Percentiles rank a stretch among this genome's conserved stretches.
phyloP scores from a whole-genome alignment of 495 filamentous ascomycete species.

The Acidiella bohemica region DNA sequence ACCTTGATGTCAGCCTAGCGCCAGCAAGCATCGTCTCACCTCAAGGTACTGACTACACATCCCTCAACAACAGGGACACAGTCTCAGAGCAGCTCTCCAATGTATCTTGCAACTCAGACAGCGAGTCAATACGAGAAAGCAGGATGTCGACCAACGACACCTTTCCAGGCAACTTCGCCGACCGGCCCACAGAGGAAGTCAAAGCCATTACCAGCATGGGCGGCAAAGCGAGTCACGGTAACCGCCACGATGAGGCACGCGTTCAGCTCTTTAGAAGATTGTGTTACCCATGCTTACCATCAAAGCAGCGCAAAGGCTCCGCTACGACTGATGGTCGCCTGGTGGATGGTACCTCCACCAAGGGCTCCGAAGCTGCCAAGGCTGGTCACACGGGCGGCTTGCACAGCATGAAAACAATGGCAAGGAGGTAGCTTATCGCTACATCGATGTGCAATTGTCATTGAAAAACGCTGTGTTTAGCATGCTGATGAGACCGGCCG shows the following conservation, averaged over 20 bases:
- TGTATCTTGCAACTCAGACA: too few relatives aligned
- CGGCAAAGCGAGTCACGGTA: constrained; percentile 17
- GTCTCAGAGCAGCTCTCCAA: too few relatives aligned
- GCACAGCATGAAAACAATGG: constrained; percentile 11
- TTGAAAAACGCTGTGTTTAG: too few relatives aligned
- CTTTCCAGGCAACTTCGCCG: constrained; percentile 30
- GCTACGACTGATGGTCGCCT: constrained; percentile 6
- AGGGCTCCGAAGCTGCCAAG: constrained; percentile 18
- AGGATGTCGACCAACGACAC: constrained; percentile 16
- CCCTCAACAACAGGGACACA: too few relatives aligned
- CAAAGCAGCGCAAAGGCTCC: constrained; percentile 3
- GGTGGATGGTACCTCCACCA: constrained; percentile 16
- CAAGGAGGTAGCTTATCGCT: constrained; percentile 13
- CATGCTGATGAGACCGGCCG: constrained; percentile 5
- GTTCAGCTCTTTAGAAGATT: background rate
- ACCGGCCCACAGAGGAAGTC: constrained; percentile 27
- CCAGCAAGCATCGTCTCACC: too few relatives aligned
- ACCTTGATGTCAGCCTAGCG: too few relatives aligned
- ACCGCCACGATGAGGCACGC: background rate
- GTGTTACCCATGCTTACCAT: background rate
- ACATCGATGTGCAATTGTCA: background rate
- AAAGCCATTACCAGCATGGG: constrained; percentile 25
- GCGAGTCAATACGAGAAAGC: too few relatives aligned
- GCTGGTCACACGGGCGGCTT: constrained; percentile 16
- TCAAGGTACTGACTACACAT: too few relatives aligned